These are phyloP conservation scores for Penicillium arizonense DNA, from an alignment of 495 filamentous ascomycete species.

Conservation along the genomic window DNA sequence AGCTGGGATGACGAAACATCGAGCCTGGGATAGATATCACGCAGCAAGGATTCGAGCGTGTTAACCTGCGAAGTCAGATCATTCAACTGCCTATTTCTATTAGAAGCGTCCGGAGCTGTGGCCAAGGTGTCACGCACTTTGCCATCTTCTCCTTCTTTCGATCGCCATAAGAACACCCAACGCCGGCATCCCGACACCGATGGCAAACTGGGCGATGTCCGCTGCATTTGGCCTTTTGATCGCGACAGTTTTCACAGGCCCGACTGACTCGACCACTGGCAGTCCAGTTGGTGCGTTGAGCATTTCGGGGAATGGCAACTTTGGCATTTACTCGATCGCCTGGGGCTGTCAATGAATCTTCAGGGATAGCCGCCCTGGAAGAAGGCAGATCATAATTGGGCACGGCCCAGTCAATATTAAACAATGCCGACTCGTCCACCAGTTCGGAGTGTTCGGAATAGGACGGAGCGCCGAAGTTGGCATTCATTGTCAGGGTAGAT, in stretches of 20 bases:
- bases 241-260: conserved; percentile 73
- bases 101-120: conserved; percentile 24
- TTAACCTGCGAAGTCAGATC: conserved; percentile 38
- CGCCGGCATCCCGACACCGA: conserved; percentile 53
- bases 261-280: conserved; percentile 43
- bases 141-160: conserved; percentile 58
- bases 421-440: conserved; percentile 19
- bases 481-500: conserved; percentile 25
- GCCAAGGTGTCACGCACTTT: conserved; percentile 41
- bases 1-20: conserved; percentile 31
- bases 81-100: conserved; percentile 34
- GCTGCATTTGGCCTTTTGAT: conserved; percentile 65
- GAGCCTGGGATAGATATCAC: conserved; percentile 34
- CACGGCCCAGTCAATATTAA: conserved; percentile 17
- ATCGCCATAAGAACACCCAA: conserved; percentile 54
- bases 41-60: conserved; percentile 34
- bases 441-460: conserved; percentile 15
- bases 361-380: conserved; percentile 4
- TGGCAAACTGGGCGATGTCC: conserved; percentile 56
- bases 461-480: conserved; percentile 17
- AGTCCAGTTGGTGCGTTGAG: conserved; percentile 24
- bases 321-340: conserved; percentile 29
- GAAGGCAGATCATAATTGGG: conserved; percentile 18
- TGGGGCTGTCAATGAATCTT: conserved; percentile 11
- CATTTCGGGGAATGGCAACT: conserved; percentile 39